These are phyloP conservation scores for Coniochaeta prunicola DNA, from an alignment of 2,329 filamentous ascomycete species.

Conservation along the genomic window DNA sequence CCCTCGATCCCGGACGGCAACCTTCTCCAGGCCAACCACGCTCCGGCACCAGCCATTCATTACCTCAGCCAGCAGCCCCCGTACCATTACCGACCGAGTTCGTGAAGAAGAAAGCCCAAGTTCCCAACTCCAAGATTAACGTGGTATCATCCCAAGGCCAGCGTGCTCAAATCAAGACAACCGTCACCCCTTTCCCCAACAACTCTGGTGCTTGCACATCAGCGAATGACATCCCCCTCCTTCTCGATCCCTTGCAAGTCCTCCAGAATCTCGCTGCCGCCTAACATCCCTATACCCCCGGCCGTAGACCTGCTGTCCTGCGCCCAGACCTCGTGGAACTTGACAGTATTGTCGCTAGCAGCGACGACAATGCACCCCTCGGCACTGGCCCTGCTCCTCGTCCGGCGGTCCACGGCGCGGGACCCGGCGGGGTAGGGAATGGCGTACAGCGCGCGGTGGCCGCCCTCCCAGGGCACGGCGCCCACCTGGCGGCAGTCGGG, in stretches of 20 bases:
- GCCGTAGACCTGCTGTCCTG: conserved; percentile 47
- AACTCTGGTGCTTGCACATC: too few species aligned
- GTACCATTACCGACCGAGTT: too few species aligned
- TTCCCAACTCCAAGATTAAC: neutral
- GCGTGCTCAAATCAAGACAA: neutral
- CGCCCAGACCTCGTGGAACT: conserved; percentile 95
- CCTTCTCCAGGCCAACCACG: neutral
- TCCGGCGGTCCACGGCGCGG: conserved; percentile 22
- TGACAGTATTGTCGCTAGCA: conserved; percentile 84
- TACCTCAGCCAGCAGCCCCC: neutral
- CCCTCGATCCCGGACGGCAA: neutral
- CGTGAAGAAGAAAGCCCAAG: neutral
- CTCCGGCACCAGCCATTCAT: neutral
- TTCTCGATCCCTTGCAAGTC: conserved; percentile 72
- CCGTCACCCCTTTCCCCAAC: neutral
- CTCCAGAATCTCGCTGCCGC: conserved; percentile 81
- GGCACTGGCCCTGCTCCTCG: conserved; percentile 42
- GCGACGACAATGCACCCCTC: conserved; percentile 88
- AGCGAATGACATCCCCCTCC: conserved; percentile 65
- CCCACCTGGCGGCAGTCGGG: conserved; percentile 82
- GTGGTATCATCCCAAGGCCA: neutral
- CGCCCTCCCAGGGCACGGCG: conserved; percentile 75
- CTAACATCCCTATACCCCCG: conserved; percentile 54
- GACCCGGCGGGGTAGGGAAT: conserved; percentile 65
- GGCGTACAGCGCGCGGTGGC: conserved; percentile 78